Evolutionary conservation across 495 filamentous ascomycete genomes (phyloP).

Genomic region (Echria macrotheca): DNA sequence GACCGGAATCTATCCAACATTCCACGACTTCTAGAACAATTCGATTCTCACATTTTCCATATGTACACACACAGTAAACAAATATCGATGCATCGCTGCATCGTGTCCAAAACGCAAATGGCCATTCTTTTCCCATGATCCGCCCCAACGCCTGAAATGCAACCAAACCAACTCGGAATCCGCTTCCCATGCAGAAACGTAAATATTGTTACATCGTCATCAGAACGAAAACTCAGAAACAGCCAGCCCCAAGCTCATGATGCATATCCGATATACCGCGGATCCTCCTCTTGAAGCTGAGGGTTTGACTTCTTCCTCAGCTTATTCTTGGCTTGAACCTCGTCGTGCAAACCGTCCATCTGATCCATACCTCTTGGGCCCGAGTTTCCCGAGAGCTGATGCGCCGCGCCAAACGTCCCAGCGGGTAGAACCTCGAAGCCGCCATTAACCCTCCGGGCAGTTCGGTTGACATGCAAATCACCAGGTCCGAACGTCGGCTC

Average conservation of each 20-base stretch:
- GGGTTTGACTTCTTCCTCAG: slow-evolving; percentile 17
- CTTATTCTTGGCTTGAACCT: slow-evolving; percentile 1
- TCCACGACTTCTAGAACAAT: neutral
- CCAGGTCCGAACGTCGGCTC: slow-evolving; percentile 32
- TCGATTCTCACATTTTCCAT: neutral
- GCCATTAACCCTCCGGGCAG: slow-evolving; percentile 51
- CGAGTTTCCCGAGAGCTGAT: neutral
- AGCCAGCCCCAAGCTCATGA: neutral
- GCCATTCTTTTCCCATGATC: neutral
- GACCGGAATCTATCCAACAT: neutral
- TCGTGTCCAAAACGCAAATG: neutral
- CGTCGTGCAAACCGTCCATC: neutral
- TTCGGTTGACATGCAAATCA: slow-evolving; percentile 41
- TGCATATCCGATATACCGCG: neutral
- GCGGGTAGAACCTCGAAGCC: slow-evolving; percentile 58
- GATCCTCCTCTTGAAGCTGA: slow-evolving; percentile 3
- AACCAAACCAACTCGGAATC: too few relatives aligned
- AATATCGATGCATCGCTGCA: too few relatives aligned
- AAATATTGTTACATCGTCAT: too few relatives aligned
- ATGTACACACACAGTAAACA: too few relatives aligned
- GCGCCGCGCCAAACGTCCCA: slow-evolving; percentile 40
- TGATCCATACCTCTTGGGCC: slow-evolving; percentile 16
- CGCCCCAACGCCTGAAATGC: neutral
- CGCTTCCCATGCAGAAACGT: neutral
- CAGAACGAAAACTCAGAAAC: too few relatives aligned